Evolutionary conservation across 1,139 yeast genomes (phyloP), one percentile per base, ranked within the genome.

Genomic region (Blastobotrys ciferrii): DNA sequence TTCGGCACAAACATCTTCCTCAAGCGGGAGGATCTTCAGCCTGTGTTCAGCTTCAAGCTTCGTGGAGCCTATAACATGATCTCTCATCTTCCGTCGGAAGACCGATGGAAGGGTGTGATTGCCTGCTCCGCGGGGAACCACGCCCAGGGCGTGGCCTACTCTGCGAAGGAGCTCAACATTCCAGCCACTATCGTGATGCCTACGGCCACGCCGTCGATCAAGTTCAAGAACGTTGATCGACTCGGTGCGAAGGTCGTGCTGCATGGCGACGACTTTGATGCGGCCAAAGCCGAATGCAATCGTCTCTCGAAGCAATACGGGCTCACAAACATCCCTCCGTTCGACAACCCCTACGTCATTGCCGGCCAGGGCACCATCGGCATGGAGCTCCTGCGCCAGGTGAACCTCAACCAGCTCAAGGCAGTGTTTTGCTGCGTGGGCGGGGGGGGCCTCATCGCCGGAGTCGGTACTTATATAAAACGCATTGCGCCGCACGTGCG

Each of bases 281-380:
- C 87, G 14, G 96, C 98, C 15, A 92, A 92, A 67, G 79, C 75
- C 18, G 98, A 92, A 67, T 92, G 98, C 68, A 77, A 77, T 1
- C 73, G 95, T 50, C 70, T 92, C 51, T 72, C 85, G 32, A 70
- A 72, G 23, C 79, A 82, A 59, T 78, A 88, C 53, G 91, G 88
- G 19, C 74, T 87, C 59, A 84, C 94, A 9, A 85, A 89, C 60
- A 87, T 92, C 42, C 98, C 98, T 11, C 99, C 99, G 1, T 92
- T 92, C 65, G 95, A 92, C 64, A 97, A 92, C 65, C 99, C 99
- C 1, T 88, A 84, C 60, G 97, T 94, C 56, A 88, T 92, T 68
- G 98, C 99, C n/a, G 99, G 99, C 30, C 99, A 92, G 69, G 99
- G 98, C 51, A 92, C 99, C 32, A 82, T 91, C 54, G 98, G 96